These are phyloP conservation scores for Medicago arabica DNA, from an alignment of 306 rosid genomes.

Conservation along the genomic window DNA sequence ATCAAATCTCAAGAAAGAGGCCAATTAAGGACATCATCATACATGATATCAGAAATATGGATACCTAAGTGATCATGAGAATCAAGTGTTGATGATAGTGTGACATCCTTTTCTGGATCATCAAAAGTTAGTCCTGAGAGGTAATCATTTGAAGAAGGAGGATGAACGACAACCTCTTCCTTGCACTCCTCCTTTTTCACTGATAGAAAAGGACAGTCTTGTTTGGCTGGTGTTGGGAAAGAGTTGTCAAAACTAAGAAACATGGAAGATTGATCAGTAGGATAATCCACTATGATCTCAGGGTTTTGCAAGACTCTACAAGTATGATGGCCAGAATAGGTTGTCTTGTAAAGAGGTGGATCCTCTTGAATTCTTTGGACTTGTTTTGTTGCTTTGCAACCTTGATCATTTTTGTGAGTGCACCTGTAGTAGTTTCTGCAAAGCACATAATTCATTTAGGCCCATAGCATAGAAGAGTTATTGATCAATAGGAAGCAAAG, in stretches of 20 bases:
- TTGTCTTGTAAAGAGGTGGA: slow-evolving; percentile 58
- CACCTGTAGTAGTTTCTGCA: slow-evolving; percentile 78
- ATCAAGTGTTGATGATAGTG: slow-evolving; percentile 40
- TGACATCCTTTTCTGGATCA: slow-evolving; percentile 4
- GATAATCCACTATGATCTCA: slow-evolving; percentile 52
- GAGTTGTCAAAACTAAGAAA: slow-evolving; percentile 56
- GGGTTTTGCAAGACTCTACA: slow-evolving; percentile 54
- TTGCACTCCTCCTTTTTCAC: slow-evolving; percentile 37
- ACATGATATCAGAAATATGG: slow-evolving; percentile 22
- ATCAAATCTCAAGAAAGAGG: not conserved
- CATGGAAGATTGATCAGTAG: slow-evolving; percentile 36
- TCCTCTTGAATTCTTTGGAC: slow-evolving; percentile 67
- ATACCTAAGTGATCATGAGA: slow-evolving; percentile 25
- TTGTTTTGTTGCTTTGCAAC: slow-evolving; percentile 75
- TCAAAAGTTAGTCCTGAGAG: slow-evolving; percentile 43
- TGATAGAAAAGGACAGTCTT: slow-evolving; percentile 36
- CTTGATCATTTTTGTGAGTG: slow-evolving; percentile 73
- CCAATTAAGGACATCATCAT: slow-evolving; percentile 24
- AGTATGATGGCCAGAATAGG: slow-evolving; percentile 60
- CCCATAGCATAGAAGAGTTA: not conserved
- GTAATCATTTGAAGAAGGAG: slow-evolving; percentile 41
- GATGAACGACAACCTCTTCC: slow-evolving; percentile 17
- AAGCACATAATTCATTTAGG: slow-evolving; percentile 14
- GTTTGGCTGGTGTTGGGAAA: slow-evolving; percentile 19
- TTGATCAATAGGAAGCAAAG: not conserved